Evolutionary conservation across 345 rosid species (phyloP).

Genomic region (Camelina hispida): DNA sequence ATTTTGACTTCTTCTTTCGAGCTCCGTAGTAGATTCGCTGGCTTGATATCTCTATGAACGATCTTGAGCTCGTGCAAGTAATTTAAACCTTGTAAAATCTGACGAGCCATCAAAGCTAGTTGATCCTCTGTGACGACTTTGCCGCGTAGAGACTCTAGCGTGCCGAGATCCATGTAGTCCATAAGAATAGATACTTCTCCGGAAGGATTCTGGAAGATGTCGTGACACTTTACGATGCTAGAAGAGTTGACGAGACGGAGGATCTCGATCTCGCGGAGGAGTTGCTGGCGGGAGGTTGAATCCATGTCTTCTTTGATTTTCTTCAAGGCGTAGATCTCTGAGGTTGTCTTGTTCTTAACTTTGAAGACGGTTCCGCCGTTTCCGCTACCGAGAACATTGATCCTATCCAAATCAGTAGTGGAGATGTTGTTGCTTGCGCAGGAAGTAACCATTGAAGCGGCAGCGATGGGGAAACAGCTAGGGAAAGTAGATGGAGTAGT

Average conservation of each 20-base stretch:
- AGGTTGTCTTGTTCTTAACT: slow-evolving; percentile 59
- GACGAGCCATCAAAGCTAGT: slow-evolving; percentile 60
- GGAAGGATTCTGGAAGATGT: slow-evolving; percentile 54
- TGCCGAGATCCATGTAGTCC: slow-evolving; percentile 82
- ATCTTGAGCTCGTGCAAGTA: slow-evolving; percentile 72
- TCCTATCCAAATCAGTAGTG: slow-evolving; percentile 57
- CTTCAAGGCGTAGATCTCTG: slow-evolving; percentile 67
- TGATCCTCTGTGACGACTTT: slow-evolving; percentile 48
- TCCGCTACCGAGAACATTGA: slow-evolving; percentile 74
- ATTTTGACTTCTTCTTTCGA: slow-evolving; percentile 68
- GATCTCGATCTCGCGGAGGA: slow-evolving; percentile 66
- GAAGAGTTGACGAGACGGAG: slow-evolving; percentile 78
- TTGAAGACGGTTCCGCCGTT: slow-evolving; percentile 85
- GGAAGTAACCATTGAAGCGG: slow-evolving; percentile 9
- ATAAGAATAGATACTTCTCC: slow-evolving; percentile 59
- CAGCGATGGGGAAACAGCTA: slow-evolving; percentile 16
- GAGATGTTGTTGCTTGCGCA: slow-evolving; percentile 28
- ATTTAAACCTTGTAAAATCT: slow-evolving; percentile 63
- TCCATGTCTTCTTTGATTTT: slow-evolving; percentile 59
- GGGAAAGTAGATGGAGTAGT: not conserved
- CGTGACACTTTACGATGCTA: slow-evolving; percentile 63
- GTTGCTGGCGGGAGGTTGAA: slow-evolving; percentile 47
- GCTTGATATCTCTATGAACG: slow-evolving; percentile 82
- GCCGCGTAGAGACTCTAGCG: slow-evolving; percentile 60
- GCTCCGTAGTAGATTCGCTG: slow-evolving; percentile 72